Base-by-base conservation (phyloP, 2,329 filamentous ascomycete species). In the Tolypocladium sp. region DNA sequence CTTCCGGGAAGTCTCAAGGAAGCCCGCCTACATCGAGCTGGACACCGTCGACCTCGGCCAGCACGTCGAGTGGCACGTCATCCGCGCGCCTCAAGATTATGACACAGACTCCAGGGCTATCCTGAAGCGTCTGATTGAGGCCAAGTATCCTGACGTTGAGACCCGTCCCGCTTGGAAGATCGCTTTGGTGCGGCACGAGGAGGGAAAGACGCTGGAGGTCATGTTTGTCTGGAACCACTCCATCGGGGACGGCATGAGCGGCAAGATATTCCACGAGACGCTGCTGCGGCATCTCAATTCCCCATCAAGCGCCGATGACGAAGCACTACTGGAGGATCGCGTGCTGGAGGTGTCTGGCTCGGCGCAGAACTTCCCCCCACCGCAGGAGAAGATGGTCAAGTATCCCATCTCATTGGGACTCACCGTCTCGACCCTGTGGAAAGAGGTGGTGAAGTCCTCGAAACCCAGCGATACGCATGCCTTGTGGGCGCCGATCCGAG, bases 261-360 rank as follows among this genome's bases (percentile, higher is more conserved):
- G 56, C n/a, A 65, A 62, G 49, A 62, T 65, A n/a, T 65, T 66
- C 38, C 64, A 67, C 57, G 37, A 59, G 55, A 61, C 55, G n/a
- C 54, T 59, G n/a, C 54, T 59, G 40, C 53, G 37, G 17, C 37
- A 53, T n/a, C 56, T 58, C 33, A 58, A 33, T 3, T 10, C 27
- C 17, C 15, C 46, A 8, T 15, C 20, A 7, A 53, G 25, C 22
- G 37, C 2, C 15, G 53, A 25, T n/a, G 53, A 40, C 22, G 22
- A 38, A 15, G 33, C 22, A 27, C 5, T 27, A 3, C 15, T 27
- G n/a, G 3, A 55, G 22, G n/a, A 25, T 12, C 37, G 33, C 37
- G 35, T 55, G 22, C 37, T 55, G n/a, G 20, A 42, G 2, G 53
- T 42, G 4, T n/a, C 53, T 12, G 35, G 13, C 13, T 12, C 53